Evolutionary conservation across 768 basidiomycete genomes (phyloP).

Genomic region (Gymnopilus dilepis): DNA sequence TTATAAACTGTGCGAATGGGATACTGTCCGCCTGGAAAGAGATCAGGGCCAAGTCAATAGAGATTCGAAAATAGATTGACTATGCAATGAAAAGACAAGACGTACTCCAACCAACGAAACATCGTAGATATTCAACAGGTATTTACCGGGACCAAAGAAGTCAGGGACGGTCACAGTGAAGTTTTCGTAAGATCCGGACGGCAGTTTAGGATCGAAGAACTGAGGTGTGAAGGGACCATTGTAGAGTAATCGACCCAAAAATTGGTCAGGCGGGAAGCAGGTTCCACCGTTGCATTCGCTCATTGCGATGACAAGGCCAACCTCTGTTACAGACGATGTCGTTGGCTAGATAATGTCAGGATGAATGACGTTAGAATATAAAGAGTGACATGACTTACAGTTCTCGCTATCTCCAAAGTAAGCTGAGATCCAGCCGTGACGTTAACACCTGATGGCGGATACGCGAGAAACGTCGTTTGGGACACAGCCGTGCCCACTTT

Average conservation of each 20-base stretch:
- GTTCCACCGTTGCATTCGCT: not conserved
- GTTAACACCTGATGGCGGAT: not conserved
- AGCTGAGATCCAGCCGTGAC: not conserved
- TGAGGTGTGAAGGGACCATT: not conserved
- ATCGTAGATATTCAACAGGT: not conserved
- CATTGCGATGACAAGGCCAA: conserved; percentile 1
- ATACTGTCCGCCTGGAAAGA: not conserved
- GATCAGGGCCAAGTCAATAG: no score
- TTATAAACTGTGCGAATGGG: not conserved
- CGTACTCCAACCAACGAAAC: not conserved
- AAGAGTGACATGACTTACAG: not conserved
- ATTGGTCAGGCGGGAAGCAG: not conserved
- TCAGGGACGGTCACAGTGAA: not conserved
- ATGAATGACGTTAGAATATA: not conserved
- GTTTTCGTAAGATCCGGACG: not conserved
- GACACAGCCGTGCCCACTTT: not conserved
- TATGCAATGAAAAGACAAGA: no score
- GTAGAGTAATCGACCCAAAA: not conserved
- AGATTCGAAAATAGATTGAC: no score
- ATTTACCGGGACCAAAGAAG: not conserved
- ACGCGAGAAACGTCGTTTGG: not conserved
- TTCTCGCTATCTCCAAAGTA: not conserved
- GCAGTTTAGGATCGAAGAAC: no score
- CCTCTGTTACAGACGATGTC: not conserved
- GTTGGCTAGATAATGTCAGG: not conserved